Base-by-base conservation (phyloP, 139 green algal genomes). In the Volvox africanus region DNA sequence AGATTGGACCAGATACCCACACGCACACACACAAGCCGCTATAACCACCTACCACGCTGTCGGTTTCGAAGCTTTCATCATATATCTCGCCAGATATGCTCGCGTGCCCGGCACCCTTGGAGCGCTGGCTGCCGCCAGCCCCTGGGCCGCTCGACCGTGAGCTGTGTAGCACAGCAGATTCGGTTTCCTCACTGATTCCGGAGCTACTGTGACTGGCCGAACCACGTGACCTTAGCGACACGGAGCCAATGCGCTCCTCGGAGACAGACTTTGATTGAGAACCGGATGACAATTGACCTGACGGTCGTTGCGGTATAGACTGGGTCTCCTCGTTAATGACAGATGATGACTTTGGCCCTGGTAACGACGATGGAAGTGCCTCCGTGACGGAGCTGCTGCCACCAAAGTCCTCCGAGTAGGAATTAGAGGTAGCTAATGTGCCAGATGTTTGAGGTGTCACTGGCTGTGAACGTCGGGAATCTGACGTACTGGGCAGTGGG, bases 61-160 rank as follows among this genome's bases (percentile, higher is more conserved):
- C 30, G 6, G 50, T 19, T 19, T 90, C 86, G 11, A 90, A 90
- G 73, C 86, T 90, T 5, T 82, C 84, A 14, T 90, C 71, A 32
- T 90, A 90, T 18, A 90, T 69, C 13, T 90, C 86, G 6, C 30
- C 50, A 21, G 86, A 83, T 1, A 28, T 79, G 44, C 69, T 71
- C 28, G 28, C 26, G 17, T 44, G 50, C 26, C 80, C 80, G 13
- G 37, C 78, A 44, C 30, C 50, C 78, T 36, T 84, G 37, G 55
- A 75, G 33, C 83, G 33, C 65, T 50, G 65, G 20, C 18, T 65
- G 20, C 62, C n/a, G 82, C 22, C 73, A 30, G 3, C 65, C 24
- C 21, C 33, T 2, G n/a, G 17, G 36, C 67, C 83, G 67, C 62
- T 88, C 24, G 67, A 80, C 13, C 83, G 35, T 5, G 67, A 88